A percentile compares a stretch with the other conserved stretches of the same genome.
phyloP scores from a whole-genome alignment of 164 flowering plant species.

The Magnolia kwangsiensis region DNA sequence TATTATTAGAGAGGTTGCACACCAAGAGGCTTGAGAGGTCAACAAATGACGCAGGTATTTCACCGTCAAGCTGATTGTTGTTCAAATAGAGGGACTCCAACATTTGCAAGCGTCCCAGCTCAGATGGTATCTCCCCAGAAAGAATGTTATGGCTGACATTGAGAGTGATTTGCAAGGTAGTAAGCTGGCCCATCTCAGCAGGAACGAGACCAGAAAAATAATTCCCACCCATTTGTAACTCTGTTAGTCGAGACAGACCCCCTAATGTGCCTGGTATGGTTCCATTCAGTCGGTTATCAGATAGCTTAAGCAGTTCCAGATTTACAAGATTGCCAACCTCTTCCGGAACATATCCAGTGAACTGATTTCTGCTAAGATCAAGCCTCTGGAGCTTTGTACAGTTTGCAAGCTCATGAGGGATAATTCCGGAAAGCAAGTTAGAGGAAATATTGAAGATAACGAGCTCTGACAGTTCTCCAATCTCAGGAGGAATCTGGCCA shows the following conservation, averaged over 20 bases:
- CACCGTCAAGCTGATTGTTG: slow-evolving; percentile 46
- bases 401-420: slow-evolving; percentile 44
- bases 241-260: slow-evolving; percentile 38
- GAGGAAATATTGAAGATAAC: slow-evolving; percentile 51
- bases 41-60: slow-evolving; percentile 37
- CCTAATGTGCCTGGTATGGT: slow-evolving; percentile 42
- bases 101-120: slow-evolving; percentile 44
- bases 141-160: slow-evolving; percentile 43
- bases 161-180: slow-evolving; percentile 44
- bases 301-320: slow-evolving; percentile 46
- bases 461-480: slow-evolving; percentile 38
- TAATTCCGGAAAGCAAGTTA: slow-evolving; percentile 37
- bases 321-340: slow-evolving; percentile 42
- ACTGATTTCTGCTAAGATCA: slow-evolving; percentile 49
- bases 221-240: slow-evolving; percentile 59
- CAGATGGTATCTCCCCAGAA: slow-evolving; percentile 40
- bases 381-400: slow-evolving; percentile 49
- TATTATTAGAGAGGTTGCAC: slow-evolving; percentile 53
- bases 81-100: slow-evolving; percentile 47
- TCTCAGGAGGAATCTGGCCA: slow-evolving; percentile 43
- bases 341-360: slow-evolving; percentile 38
- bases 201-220: slow-evolving; percentile 43
- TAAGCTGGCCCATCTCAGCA: slow-evolving; percentile 36
- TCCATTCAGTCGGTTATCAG: slow-evolving; percentile 43
- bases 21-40: slow-evolving; percentile 41